Evolutionary conservation across 2,329 filamentous ascomycete species (phyloP).

Genomic region (Teratosphaeria destructans): DNA sequence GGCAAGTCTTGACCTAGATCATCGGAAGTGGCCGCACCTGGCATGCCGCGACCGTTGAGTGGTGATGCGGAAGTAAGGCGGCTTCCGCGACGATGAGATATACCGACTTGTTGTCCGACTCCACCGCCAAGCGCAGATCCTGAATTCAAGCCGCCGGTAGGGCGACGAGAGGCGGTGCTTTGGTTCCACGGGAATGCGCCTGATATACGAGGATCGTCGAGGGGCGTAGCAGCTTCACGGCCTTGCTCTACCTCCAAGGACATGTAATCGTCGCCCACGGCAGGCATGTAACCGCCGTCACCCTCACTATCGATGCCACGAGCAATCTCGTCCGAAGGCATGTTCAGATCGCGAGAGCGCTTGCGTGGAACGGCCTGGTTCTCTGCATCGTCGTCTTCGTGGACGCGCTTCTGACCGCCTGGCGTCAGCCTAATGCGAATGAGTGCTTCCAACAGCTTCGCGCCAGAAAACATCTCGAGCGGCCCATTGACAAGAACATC

Average conservation of each 20-base stretch:
- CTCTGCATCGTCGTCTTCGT: conserved; percentile 12
- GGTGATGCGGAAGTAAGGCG: conserved; percentile 52
- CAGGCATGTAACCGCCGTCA: conserved; percentile 11
- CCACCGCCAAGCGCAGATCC: conserved; percentile 21
- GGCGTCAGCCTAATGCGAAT: conserved; percentile 25
- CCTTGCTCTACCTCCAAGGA: conserved; percentile 54
- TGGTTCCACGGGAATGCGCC: conserved; percentile 60
- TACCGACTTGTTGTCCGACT: conserved; percentile 4
- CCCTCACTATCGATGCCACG: conserved; percentile 15
- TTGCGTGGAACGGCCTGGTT: conserved; percentile 19
- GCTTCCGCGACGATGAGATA: conserved; percentile 36
- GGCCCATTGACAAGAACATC: conserved; percentile 34
- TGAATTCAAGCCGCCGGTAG: conserved; percentile 28
- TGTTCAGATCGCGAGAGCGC: conserved; percentile 23
- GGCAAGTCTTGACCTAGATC: conserved; percentile 11
- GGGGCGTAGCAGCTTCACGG: conserved; percentile 53
- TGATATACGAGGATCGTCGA: conserved; percentile 50
- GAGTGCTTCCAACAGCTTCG: conserved; percentile 41
- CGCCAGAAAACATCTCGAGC: conserved; percentile 49
- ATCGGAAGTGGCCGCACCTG: conserved; percentile 6
- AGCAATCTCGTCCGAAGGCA: conserved; percentile 23
- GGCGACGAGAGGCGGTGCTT: conserved; percentile 30
- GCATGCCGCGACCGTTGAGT: conserved; percentile 39
- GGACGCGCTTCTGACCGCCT: conserved; percentile 17
- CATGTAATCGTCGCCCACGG: conserved; percentile 23